A percentile compares a stretch with the other conserved stretches of the same genome.
Evolutionary conservation across 2,329 filamentous ascomycete species (phyloP).

Genomic region (Hypoxylon sp.): DNA sequence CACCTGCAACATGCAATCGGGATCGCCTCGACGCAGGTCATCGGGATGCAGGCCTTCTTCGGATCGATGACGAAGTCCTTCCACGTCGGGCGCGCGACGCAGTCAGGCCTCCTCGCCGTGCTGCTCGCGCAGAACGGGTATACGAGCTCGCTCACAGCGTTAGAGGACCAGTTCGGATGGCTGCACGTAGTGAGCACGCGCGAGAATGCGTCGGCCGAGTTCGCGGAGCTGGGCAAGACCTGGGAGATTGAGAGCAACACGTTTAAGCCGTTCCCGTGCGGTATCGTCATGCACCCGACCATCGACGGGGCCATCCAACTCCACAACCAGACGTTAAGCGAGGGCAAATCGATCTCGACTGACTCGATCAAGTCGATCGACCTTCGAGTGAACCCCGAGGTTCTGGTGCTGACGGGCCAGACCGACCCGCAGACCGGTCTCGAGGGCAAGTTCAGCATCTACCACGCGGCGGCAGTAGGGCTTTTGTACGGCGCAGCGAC

Average conservation of each 20-base stretch:
- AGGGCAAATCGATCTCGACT: slow-evolving; percentile 48
- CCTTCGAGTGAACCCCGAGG: slow-evolving; percentile 63
- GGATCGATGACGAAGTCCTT: slow-evolving; percentile 68
- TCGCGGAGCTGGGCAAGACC: slow-evolving; percentile 52
- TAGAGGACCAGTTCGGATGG: slow-evolving; percentile 68
- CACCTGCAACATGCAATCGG: slow-evolving; percentile 64
- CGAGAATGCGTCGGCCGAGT: slow-evolving; percentile 54
- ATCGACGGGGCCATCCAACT: slow-evolving; percentile 66
- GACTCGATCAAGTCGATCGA: slow-evolving; percentile 56
- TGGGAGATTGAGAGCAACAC: slow-evolving; percentile 67
- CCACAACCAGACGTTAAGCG: slow-evolving; percentile 53
- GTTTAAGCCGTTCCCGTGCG: slow-evolving; percentile 69
- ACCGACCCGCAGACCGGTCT: slow-evolving; percentile 61
- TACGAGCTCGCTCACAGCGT: slow-evolving; percentile 59
- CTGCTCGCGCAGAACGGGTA: slow-evolving; percentile 60
- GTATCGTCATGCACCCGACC: slow-evolving; percentile 67
- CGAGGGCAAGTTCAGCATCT: slow-evolving; percentile 68
- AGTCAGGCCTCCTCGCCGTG: slow-evolving; percentile 61
- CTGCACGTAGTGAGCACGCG: slow-evolving; percentile 62
- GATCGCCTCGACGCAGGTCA: slow-evolving; percentile 65
- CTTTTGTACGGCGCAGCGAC: slow-evolving; percentile 64
- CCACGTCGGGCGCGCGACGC: slow-evolving; percentile 65
- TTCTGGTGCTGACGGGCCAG: slow-evolving; percentile 66
- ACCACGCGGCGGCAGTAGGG: slow-evolving; percentile 64
- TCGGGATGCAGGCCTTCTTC: slow-evolving; percentile 67